Base-by-base conservation (phyloP, 2,329 filamentous ascomycete genomes). In the Cadophora sp. region DNA sequence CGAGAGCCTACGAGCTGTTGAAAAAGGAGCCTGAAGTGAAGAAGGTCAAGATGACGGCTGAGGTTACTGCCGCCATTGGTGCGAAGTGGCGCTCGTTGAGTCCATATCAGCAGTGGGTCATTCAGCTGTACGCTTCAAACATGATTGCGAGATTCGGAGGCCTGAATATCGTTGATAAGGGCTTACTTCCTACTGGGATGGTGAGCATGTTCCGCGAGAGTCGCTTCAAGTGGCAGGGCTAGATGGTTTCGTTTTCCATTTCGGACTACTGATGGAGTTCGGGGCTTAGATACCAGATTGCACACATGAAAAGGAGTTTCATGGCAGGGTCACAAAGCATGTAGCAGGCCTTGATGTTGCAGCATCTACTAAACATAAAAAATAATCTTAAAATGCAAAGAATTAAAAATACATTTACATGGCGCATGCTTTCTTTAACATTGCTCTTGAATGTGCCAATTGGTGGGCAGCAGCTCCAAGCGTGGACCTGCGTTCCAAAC, bases 121-220 rank as follows among this genome's bases (percentile, higher is more conserved):
- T 76, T 62, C 72, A 76, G 62, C 69, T 81, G 34, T 81, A 82
- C 73, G 77, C 71, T 1, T 67, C 73, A 19, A 79, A 81, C 64
- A 76, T 82, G 75, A 76, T 77, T 51, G 69, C 74, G 56, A 72
- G 74, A 37, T 82, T 81, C 75, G 80, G 80, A 0, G 77, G 79
- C 1, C 65, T 81, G 55, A 74, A 74, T 55, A 72, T 82, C 29
- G 79, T 80, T 22, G 79, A 81, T 64, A 76, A 77, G 61, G 77
- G 78, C 9, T 68, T 82, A 58, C 66, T 82, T 66, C 81, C 81
- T 0, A 77, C 77, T 66, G 79, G 80, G 0, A 68, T 81, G 70
- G 74, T 81, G 43, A 76, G 73, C 61, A 79, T 80, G 75, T 66
- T 81, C 69, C 70, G 75, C 69, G 74, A 74, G 75, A 79, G 73